Conservation (phyloP, 2,329 filamentous ascomycete species). For the Colletotrichum cereale region DNA sequence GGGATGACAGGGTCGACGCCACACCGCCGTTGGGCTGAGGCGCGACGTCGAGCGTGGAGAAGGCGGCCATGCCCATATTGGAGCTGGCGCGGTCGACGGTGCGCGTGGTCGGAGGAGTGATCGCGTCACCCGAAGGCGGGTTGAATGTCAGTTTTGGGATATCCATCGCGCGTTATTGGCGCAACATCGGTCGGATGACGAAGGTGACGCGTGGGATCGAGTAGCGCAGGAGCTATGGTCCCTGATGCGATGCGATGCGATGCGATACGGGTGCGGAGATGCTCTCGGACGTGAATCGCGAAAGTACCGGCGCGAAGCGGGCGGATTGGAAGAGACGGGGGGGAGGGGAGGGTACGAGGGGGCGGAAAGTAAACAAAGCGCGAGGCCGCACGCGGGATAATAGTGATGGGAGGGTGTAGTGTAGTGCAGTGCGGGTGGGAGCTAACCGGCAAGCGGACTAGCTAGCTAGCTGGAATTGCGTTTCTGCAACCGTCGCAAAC, state of each 20-base stretch:
- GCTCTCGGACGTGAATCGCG: not conserved
- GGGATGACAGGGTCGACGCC: slow-evolving; percentile 6
- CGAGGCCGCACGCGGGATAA: not conserved
- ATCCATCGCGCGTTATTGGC: not conserved
- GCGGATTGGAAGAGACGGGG: not conserved
- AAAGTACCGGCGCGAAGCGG: slow-evolving; percentile 3
- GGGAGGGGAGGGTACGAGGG: not conserved
- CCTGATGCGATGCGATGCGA: slow-evolving; percentile 13
- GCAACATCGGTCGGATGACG: slow-evolving; percentile 4
- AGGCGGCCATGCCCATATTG: slow-evolving; percentile 20
- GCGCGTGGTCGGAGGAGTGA: slow-evolving; percentile 4
- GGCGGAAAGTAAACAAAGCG: slow-evolving; percentile 21
- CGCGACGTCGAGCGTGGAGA: slow-evolving; percentile 2
- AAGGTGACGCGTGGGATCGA: not conserved
- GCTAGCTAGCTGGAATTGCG: too few relatives aligned
- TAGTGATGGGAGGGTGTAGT: not conserved
- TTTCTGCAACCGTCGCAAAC: not conserved
- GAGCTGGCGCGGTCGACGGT: slow-evolving; percentile 9
- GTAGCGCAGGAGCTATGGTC: slow-evolving; percentile 24
- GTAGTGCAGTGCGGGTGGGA: not conserved
- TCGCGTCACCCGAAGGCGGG: slow-evolving; percentile 14
- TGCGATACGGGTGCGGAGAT: not conserved
- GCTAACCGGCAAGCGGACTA: not conserved
- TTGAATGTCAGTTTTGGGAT: slow-evolving; percentile 11
- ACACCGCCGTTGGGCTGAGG: slow-evolving; percentile 11